phyloP scores from a whole-genome alignment of 768 basidiomycete species.

The Galerina marginata region DNA sequence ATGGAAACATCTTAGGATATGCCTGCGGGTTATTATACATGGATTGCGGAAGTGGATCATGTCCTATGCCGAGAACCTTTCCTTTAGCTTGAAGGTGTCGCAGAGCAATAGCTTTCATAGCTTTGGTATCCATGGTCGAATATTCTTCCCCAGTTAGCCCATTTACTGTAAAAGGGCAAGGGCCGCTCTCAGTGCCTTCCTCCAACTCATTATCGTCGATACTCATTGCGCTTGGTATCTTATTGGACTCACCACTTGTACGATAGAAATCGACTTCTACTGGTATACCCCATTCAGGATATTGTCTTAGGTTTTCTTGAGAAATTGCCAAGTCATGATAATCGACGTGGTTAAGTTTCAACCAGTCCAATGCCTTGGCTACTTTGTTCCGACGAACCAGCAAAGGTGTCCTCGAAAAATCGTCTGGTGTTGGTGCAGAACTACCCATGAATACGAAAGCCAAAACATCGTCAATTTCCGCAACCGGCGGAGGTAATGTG shows the following conservation, averaged over 20 bases:
- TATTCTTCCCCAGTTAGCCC: constrained; percentile 33
- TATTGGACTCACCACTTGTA: constrained; percentile 16
- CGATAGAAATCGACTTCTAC: constrained; percentile 29
- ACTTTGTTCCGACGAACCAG: constrained; percentile 3
- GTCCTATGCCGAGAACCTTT: constrained; percentile 32
- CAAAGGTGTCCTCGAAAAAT: constrained; percentile 29
- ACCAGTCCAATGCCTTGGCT: no score
- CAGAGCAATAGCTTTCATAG: constrained; percentile 29
- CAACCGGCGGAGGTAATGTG: constrained; percentile 33
- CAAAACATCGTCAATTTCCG: constrained; percentile 33
- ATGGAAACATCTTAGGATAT: constrained; percentile 48
- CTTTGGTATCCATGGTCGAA: constrained; percentile 17
- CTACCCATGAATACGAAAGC: constrained; percentile 17
- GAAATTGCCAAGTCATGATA: constrained; percentile 37
- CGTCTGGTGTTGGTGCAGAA: constrained; percentile 11
- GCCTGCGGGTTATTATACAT: constrained; percentile 37
- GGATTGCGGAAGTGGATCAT: constrained; percentile 23
- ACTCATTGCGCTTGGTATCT: constrained; percentile 18
- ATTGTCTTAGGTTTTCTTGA: constrained; percentile 25
- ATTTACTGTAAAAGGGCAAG: constrained; percentile 43
- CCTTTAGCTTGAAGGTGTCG: constrained; percentile 22
- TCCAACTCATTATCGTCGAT: constrained; percentile 30
- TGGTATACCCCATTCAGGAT: constrained; percentile 27
- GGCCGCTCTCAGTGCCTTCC: constrained; percentile 31
- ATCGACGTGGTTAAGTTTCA: constrained; percentile 19